Percentiles rank a stretch among this genome's conserved stretches.
Evolutionary conservation across 768 basidiomycete genomes (phyloP).

Genomic region (Pisolithus marmoratus): DNA sequence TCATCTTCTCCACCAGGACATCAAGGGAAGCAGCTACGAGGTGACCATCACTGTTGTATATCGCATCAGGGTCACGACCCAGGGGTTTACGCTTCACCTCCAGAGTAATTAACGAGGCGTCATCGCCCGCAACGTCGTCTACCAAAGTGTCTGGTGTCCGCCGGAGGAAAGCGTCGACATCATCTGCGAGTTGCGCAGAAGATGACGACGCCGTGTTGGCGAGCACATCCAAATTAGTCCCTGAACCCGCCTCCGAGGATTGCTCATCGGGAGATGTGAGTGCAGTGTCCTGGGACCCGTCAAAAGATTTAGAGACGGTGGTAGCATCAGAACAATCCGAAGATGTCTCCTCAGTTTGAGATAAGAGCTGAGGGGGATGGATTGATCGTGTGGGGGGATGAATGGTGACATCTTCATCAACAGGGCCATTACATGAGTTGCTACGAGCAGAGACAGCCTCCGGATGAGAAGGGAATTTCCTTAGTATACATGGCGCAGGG

Average conservation of each 20-base stretch:
- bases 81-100: constrained; percentile 34
- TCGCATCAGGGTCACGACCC: constrained; percentile 83
- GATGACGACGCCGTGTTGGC: constrained; percentile 29
- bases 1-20: constrained; percentile 95
- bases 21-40: constrained; percentile 87
- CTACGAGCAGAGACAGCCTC: constrained; percentile 35
- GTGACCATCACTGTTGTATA: constrained; percentile 85
- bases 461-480: constrained; percentile 39
- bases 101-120: constrained; percentile 43
- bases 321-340: constrained; percentile 46
- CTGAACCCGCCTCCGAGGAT: constrained; percentile 27
- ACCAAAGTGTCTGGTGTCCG: constrained; percentile 34
- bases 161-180: constrained; percentile 48
- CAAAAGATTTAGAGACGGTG: constrained; percentile 39
- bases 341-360: constrained; percentile 34
- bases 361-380: constrained; percentile 10
- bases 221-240: constrained; percentile 22
- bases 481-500: constrained; percentile 40
- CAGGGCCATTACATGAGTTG: constrained; percentile 30
- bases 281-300: constrained; percentile 42
- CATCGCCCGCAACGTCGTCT: constrained; percentile 51
- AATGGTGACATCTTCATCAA: constrained; percentile 60
- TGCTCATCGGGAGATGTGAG: constrained; percentile 46
- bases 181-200: constrained; percentile 29
- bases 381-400: constrained; percentile 37